These are phyloP conservation scores for Exophiala sp. DNA, from an alignment of 2,329 filamentous ascomycete genomes.

Conservation along the genomic window DNA sequence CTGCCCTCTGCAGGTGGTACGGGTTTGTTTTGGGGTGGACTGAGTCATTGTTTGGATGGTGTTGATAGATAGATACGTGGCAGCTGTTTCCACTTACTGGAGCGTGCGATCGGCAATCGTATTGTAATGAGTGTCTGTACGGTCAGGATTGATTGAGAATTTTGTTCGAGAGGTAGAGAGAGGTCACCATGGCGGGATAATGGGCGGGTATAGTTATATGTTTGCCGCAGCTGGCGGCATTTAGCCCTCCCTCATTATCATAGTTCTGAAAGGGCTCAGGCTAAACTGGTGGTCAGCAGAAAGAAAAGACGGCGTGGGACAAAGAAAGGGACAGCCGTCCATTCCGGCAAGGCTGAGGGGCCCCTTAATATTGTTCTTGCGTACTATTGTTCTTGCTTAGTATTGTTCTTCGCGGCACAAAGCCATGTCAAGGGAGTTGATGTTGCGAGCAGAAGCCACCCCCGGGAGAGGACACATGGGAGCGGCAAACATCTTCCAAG, in stretches of 20 bases:
- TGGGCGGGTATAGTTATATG: not conserved
- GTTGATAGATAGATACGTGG: no score
- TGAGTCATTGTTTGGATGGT: slow-evolving; percentile 1
- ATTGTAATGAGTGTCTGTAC: slow-evolving; percentile 11
- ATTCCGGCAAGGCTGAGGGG: slow-evolving; percentile 12
- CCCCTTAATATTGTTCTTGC: slow-evolving; percentile 26
- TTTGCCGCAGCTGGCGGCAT: not conserved
- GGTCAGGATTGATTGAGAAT: slow-evolving; percentile 7
- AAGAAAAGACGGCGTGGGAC: not conserved
- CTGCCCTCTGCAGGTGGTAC: slow-evolving; percentile 1
- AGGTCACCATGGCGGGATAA: not conserved
- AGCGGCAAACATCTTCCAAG: no score
- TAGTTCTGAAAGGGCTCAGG: not conserved
- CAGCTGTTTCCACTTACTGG: not conserved
- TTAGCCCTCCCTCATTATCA: not conserved
- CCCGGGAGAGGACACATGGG: no score
- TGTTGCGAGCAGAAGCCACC: not conserved
- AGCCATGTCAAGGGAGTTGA: not conserved
- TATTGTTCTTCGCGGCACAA: slow-evolving; percentile 24
- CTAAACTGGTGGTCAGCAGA: not conserved
- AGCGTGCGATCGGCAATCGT: not conserved
- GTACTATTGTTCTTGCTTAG: slow-evolving; percentile 26
- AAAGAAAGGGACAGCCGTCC: slow-evolving; percentile 1
- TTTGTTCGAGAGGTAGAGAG: not conserved
- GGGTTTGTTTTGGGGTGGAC: not conserved